Evolutionary conservation across 805 yeast genomes (phyloP).

Genomic region (Ogataea ramenticola): DNA sequence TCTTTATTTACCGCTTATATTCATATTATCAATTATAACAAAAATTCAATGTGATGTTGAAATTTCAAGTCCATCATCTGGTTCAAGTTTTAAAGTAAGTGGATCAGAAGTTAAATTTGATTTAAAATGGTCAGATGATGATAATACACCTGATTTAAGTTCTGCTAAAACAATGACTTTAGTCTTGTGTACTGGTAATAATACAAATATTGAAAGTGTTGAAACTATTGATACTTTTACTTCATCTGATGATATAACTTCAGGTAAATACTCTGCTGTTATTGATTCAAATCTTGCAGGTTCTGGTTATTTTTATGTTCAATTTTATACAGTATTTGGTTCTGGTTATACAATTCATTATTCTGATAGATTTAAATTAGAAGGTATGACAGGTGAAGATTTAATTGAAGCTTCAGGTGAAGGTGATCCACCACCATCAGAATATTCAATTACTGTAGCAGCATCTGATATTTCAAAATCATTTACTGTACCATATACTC

Average conservation of each 20-base stretch:
- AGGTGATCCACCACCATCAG: constrained; percentile 37
- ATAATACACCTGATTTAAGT: constrained; percentile 36
- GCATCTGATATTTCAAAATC: constrained; percentile 41
- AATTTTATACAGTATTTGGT: constrained; percentile 44
- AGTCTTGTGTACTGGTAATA: constrained; percentile 63
- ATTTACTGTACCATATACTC: constrained; percentile 62
- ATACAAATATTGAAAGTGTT: constrained; percentile 37
- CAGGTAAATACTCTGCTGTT: constrained; percentile 32
- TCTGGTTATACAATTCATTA: constrained; percentile 54
- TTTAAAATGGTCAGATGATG: constrained; percentile 57
- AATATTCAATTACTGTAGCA: constrained; percentile 30
- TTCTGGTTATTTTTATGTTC: constrained; percentile 67
- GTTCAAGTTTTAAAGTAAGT: constrained; percentile 31
- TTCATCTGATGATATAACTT: constrained; percentile 22
- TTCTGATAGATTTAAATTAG: constrained; percentile 54
- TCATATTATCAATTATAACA: background rate
- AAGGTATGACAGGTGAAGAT: constrained; percentile 66
- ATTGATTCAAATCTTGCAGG: constrained; percentile 41
- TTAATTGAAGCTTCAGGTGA: constrained; percentile 43
- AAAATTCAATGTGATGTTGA: constrained; percentile 37
- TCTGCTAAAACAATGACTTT: constrained; percentile 42
- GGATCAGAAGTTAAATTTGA: constrained; percentile 28
- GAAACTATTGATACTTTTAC: constrained; percentile 23
- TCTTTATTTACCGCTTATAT: background rate
- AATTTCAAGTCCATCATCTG: constrained; percentile 34